A percentile compares a stretch with the other conserved stretches of the same genome.
These are phyloP conservation scores for Mrakia hoshinonis DNA, from an alignment of 768 basidiomycete genomes.

Conservation along the genomic window DNA sequence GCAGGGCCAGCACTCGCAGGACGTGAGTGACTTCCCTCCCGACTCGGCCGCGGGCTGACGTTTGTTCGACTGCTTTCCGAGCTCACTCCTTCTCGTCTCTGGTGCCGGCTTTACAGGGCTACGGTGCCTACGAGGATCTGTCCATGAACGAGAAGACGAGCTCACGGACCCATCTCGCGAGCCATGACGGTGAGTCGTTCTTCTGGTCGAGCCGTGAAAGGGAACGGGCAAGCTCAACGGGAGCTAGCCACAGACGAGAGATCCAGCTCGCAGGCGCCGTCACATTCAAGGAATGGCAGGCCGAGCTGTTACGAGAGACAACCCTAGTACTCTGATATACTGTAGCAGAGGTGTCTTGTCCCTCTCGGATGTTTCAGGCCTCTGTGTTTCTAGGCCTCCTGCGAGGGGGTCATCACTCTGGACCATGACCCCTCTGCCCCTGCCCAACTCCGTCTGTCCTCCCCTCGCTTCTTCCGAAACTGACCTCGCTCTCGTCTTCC, in stretches of 20 bases:
- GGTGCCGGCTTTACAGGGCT: background rate
- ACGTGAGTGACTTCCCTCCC: background rate
- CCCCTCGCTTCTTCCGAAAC: no score
- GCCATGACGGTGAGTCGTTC: background rate
- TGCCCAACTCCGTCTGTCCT: no score
- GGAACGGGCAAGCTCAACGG: background rate
- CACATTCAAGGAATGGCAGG: no score
- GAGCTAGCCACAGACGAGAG: background rate
- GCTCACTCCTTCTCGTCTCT: background rate
- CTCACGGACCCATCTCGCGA: background rate
- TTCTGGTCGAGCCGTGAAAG: background rate
- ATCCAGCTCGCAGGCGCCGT: no score
- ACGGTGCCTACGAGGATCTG: slow-evolving; percentile 1
- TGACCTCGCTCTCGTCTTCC: background rate
- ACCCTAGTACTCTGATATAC: no score
- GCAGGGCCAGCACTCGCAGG: background rate
- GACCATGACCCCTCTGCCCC: background rate
- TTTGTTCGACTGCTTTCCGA: background rate
- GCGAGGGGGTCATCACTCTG: no score
- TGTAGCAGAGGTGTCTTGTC: no score
- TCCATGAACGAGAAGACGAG: slow-evolving; percentile 4
- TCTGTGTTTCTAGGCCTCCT: no score
- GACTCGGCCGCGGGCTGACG: background rate
- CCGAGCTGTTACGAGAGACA: no score
- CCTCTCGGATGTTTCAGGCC: no score